Base-by-base conservation (phyloP, 257 asterid species). In the Buddleja alternifolia region DNA sequence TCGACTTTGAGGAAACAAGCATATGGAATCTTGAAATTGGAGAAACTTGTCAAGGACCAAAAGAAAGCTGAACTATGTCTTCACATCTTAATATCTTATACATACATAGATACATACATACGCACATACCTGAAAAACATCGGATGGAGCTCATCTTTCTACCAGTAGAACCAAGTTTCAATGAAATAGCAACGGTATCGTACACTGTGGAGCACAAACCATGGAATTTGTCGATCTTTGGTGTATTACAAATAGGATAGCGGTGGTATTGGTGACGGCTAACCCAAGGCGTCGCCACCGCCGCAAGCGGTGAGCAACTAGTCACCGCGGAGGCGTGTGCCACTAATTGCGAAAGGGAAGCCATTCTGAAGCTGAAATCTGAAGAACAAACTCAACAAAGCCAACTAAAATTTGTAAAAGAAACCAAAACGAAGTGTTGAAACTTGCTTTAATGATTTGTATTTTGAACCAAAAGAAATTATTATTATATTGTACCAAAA, bases 51-150 rank as follows among this genome's bases (percentile, higher is more conserved):
- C 11, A 8, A 4, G 12, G 51, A 44, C 14, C 68, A 62, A 42
- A 46, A n/a, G 54, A 42, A 62, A 62, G 21, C 8, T 14, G 2
- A 29, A 29, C 5, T 29, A 5, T 1, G 5, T 29, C 2, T 4
- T 53, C 2, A 15, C 21, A 12, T 24, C 9, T 25, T 53, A 1
- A 12, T 11, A 51, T 6, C n/a, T n/a, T n/a, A n/a, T n/a, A n/a
- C n/a, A n/a, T n/a, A n/a, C n/a, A n/a, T n/a, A 63, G 44, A 6
- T 7, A 39, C 74, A 39, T 56, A 3, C 11, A 50, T 8, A 3
- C 3, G 5, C 15, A 25, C 39, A 36, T 66, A 81, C 85, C 82
- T 60, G 85, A 54, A 58, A 58, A 73, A 46, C 85, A 81, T 45
- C 77, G 78, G 70, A 77, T 19, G 77, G 77, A 60, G 66, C 63